Base-by-base conservation (phyloP, 108 stramenopile genomes). In the Cyclotella atomus region DNA sequence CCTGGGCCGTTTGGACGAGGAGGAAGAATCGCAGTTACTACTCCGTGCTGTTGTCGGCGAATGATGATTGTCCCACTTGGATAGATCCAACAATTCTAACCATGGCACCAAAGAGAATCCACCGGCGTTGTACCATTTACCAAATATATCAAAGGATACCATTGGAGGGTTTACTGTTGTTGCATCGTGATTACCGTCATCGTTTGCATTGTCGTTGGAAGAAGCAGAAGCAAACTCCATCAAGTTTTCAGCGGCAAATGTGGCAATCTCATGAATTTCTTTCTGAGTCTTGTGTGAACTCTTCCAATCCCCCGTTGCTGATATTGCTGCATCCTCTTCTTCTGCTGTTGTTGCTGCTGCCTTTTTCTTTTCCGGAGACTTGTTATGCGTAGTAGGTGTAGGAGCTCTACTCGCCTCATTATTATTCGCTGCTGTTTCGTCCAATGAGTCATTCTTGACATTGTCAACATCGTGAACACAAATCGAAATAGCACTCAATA, bases 71-170 rank as follows among this genome's bases (percentile, higher is more conserved):
- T 86, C 85, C 94, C 94, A 95, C 53, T 91, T 89, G 15, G 85
- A 79, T 28, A 92, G 68, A 68, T 93, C 84, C 9, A 97, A 68
- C 28, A 97, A 72, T 60, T 95, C 92, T 24, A 97, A 73, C 96
- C 96, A 97, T 16, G 96, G 90, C 12, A 87, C 91, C 41, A 91
- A 61, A 35, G 81, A 75, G 55, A 76, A 90, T 25, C 93, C 96
- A 7, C 90, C 92, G 12, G 81, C 59, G 17, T 87, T 88, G 67
- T 91, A 88, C 96, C 96, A 97, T 27, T 87, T 86, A 35, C 82
- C 86, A 70, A 97, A 94, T 1, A 75, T 63, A 19, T 82, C 79
- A 71, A 89, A 93, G 10, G 88, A 76, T 36, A 87, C 50, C 38
- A 46, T 47, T 30, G 70, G 6, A 9, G 38, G n/a, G 34, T 77